phyloP scores from a whole-genome alignment of 2,329 filamentous ascomycete species.

The Cladosporium sp. region DNA sequence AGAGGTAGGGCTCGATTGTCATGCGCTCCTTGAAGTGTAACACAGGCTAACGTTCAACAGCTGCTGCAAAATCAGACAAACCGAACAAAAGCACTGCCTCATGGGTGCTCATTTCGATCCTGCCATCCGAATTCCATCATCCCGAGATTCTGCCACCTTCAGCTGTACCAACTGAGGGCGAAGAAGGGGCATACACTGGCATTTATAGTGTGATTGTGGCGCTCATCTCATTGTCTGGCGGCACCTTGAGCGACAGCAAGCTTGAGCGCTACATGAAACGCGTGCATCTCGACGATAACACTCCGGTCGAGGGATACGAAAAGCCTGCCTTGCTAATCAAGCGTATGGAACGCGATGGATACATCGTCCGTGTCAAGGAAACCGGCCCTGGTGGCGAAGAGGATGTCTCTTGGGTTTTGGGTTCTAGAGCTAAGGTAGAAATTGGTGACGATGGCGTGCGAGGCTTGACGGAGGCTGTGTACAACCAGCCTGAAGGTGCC shows the following conservation, averaged over 20 bases:
- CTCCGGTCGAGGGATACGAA: slow-evolving; percentile 52
- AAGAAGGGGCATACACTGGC: slow-evolving; percentile 75
- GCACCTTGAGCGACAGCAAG: slow-evolving; percentile 70
- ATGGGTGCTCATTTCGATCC: slow-evolving; percentile 71
- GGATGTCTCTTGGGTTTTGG: slow-evolving; percentile 75
- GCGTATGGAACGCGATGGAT: slow-evolving; percentile 75
- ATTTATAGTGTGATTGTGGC: slow-evolving; percentile 78
- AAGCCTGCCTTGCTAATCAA: slow-evolving; percentile 72
- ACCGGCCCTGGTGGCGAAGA: slow-evolving; percentile 64
- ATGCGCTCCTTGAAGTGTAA: neutral
- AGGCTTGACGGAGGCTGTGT: slow-evolving; percentile 60
- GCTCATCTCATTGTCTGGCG: slow-evolving; percentile 68
- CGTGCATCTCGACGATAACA: slow-evolving; percentile 70
- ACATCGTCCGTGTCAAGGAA: slow-evolving; percentile 72
- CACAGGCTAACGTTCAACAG: slow-evolving; percentile 27
- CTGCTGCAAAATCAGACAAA: slow-evolving; percentile 51
- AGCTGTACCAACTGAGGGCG: slow-evolving; percentile 58
- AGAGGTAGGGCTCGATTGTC: slow-evolving; percentile 51
- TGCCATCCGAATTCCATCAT: slow-evolving; percentile 63
- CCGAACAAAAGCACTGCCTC: slow-evolving; percentile 39
- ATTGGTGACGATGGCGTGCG: slow-evolving; percentile 73
- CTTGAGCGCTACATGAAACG: slow-evolving; percentile 70
- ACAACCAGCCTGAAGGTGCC: slow-evolving; percentile 35
- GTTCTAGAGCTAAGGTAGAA: slow-evolving; percentile 80
- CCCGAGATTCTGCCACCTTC: slow-evolving; percentile 66